These are phyloP conservation scores for Lonicera japonica DNA, from an alignment of 129 eudicot species.

Conservation along the genomic window DNA sequence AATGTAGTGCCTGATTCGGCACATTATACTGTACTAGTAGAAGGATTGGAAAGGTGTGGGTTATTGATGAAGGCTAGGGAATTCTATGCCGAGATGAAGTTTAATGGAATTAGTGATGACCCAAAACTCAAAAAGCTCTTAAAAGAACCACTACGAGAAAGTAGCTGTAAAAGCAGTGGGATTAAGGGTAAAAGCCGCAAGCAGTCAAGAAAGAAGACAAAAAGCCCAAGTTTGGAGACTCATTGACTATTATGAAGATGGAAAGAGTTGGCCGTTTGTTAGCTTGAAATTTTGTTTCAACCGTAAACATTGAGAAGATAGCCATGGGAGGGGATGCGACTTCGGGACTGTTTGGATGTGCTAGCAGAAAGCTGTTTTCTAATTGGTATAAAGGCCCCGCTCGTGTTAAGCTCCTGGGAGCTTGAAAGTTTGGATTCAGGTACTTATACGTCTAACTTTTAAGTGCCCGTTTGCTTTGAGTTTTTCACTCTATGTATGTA, in stretches of 20 bases:
- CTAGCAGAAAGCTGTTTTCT: too few relatives aligned
- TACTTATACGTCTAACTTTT: too few relatives aligned
- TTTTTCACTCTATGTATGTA: too few relatives aligned
- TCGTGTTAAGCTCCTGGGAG: too few relatives aligned
- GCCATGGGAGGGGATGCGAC: background rate
- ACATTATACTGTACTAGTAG: slow-evolving; percentile 53
- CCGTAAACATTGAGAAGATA: background rate
- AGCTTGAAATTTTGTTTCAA: background rate
- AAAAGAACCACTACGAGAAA: slow-evolving; percentile 24
- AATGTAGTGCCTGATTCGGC: slow-evolving; percentile 41
- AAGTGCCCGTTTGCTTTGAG: too few relatives aligned
- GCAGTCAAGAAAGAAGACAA: slow-evolving; percentile 18
- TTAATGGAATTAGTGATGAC: slow-evolving; percentile 47
- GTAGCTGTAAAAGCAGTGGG: slow-evolving; percentile 8
- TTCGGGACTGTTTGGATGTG: too few relatives aligned
- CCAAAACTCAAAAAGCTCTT: slow-evolving; percentile 62
- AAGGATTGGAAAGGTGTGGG: slow-evolving; percentile 53
- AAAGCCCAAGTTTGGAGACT: background rate
- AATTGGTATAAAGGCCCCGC: too few relatives aligned
- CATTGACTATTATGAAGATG: background rate
- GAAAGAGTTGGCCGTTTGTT: background rate
- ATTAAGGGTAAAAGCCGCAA: slow-evolving; percentile 6
- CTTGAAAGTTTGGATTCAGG: too few relatives aligned
- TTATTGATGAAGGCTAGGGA: slow-evolving; percentile 56
- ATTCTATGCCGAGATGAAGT: slow-evolving; percentile 51